Evolutionary conservation across 495 filamentous ascomycete genomes (phyloP), one percentile per base, ranked within the genome.

Genomic region (Bathelium albidoporum): DNA sequence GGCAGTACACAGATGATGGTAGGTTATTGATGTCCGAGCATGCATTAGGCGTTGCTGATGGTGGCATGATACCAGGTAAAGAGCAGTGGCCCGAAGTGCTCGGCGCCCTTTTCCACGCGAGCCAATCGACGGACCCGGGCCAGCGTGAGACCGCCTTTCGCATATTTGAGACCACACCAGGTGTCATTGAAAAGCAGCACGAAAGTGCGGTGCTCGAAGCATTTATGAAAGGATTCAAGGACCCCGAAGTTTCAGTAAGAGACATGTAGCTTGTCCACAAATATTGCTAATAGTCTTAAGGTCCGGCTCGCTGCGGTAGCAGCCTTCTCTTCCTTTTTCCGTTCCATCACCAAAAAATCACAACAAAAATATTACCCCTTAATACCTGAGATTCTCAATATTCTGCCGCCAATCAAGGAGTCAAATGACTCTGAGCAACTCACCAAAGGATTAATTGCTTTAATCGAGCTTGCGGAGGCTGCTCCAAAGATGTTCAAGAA

Each of bases 401-500:
- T 96, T 61, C 77, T 99, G 3, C 90, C 91, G 10, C 93, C 94
- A 0, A 85, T 99, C 69, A 97, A 96, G 73, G 89, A 95, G 60
- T 81, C 87, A 0, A 83, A 86, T 53, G 92, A 97, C 69, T 90
- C 89, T 7, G 92, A 97, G 0, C 85, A 93, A 63, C 84, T 99
- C 1, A 89, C 89, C 55, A 90, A 90, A 67, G 91, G 91, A 16
- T 83, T 99, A 26, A 77, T 96, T 26, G 87, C 94, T 24, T 78
- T 97, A 24, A 97, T 97, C 65, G 95, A 97, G 62, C 81, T 99
- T 63, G 92, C 93, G 28, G 95, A 97, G 73, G 81, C 86, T 24
- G 87, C 88, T 12, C 91, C 93, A 4, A 89, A 90, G 74, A 99
- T 99, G 95, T 99, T 99, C 80, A 95, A 93, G 76, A 80, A 79